Conservation (phyloP, 148 eudicot genomes). For the Pharnaceum exiguum region DNA sequence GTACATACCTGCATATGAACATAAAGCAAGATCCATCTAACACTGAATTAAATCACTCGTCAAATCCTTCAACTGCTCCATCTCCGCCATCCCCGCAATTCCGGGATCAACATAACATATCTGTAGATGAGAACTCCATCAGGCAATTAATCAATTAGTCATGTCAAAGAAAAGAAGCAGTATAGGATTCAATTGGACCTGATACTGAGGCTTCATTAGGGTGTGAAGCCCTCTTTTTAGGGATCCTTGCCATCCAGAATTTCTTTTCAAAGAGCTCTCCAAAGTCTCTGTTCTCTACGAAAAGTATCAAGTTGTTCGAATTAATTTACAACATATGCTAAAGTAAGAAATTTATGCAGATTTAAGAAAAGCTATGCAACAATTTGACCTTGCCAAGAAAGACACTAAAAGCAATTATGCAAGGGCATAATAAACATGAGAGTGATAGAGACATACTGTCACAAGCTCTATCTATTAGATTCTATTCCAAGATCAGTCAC, state of each 20-base stretch:
- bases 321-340: neutral
- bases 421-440: too few species aligned
- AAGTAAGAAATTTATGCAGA: neutral
- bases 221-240: constrained; percentile 93
- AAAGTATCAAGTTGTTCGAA: neutral
- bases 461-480: too few species aligned
- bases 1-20: constrained; percentile 3
- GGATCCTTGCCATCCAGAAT: constrained; percentile 73
- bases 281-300: constrained; percentile 61
- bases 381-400: too few species aligned
- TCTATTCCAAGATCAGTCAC: too few species aligned
- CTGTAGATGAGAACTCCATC: constrained; percentile 31
- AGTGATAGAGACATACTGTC: too few species aligned
- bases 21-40: constrained; percentile 19
- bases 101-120: constrained; percentile 88
- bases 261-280: constrained; percentile 57
- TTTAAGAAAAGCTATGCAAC: neutral
- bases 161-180: neutral
- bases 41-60: constrained; percentile 37
- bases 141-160: constrained; percentile 4
- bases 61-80: constrained; percentile 70
- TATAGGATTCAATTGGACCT: constrained; percentile 35
- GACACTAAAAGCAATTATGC: too few species aligned
- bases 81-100: constrained; percentile 55
- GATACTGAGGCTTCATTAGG: constrained; percentile 78